Evolutionary conservation across 2,329 filamentous ascomycete genomes (phyloP), one percentile per base, ranked within the genome.

Genomic region (Incumbomyces lentus): DNA sequence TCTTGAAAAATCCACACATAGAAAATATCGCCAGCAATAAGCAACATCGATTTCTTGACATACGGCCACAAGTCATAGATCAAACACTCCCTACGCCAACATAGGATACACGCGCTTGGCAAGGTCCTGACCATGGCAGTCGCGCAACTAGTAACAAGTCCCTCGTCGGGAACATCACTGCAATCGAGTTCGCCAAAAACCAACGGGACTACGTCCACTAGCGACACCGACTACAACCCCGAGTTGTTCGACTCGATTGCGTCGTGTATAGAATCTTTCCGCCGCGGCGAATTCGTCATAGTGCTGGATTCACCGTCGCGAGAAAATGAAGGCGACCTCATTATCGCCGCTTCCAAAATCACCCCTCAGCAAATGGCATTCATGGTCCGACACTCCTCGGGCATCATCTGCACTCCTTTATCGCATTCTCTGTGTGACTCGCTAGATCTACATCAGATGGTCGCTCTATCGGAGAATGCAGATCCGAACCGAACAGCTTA

Each of bases 251-350:
- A 62, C 41, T 46, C 56, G 8, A 61, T 63, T 31, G 53, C 56
- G 18, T 58, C 59, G 7, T 56, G 54, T 17, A 56, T 63, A 26
- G 52, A 50, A 38, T 58, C 61, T 14, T 63, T 62, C 51, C 48
- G 55, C 52, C 51, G 36, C 66, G 88, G 87, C 66, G 82, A 96
- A 63, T 96, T 96, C 75, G 83, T 98, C 63, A 81, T 98, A 52
- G 90, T 95, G 32, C 86, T 98, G 60, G 92, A 98, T 72, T 85
- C 86, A 57, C 81, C 87, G 54, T 79, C 82, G 52, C 89, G 92
- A 66, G 92, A 98, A 68, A 98, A 98, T 66, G 92, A 98, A 75
- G 92, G 89, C 66, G 92, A 98, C 70, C 79, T 98, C 40, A 95
- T 96, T 67, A 93, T 96, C 62, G 86, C 92, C 55, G 90, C 88